Evolutionary conservation across 1,284 basidiomycete genomes (phyloP), one percentile per base, ranked within the genome.

Genomic region (Pseudomicrostroma phylloplanum): DNA sequence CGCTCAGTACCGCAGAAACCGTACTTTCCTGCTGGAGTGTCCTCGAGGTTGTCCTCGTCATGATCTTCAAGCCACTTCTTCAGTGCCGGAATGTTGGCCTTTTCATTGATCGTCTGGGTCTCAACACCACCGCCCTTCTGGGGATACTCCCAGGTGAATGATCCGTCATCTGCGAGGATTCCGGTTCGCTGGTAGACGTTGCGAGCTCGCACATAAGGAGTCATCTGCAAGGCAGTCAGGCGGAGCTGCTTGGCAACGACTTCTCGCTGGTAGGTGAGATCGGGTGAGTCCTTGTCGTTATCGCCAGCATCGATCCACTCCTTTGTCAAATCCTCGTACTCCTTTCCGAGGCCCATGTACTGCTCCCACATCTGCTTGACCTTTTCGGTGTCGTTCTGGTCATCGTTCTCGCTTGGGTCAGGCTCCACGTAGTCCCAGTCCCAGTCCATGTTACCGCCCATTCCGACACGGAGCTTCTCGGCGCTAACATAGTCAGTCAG

Each of bases 381-480:
- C 26, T 72, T 76, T 60, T 74, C 72, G 1, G 56, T 67, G 61
- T 79, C 76, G 62, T 80, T 74, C 59, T 72, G 62, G 30, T 69
- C 53, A 48, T 71, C 71, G 62, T 79, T 79, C 64, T 79, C 77
- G 17, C 66, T 64, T 12, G 72, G 67, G 56, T 76, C 67, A 4
- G 76, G 76, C 68, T 79, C 77, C 21, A 69, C 69, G 67, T 79
- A 79, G 66, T 75, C 65, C 77, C 77, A 79, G 57, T 78, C 76
- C 76, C 77, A 77, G 60, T 78, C 70, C 66, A 78, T 70, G 42
- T 74, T 79, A 25, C 77, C 77, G 61, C 77, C 77, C 77, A 79
- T 79, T 26, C 68, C 76, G 62, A 71, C 74, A 36, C 73, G 69
- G 55, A 79, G 65, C 67, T 75, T 77, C 61, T 62, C 64, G 17